Conservation (phyloP, 345 rosid genomes). For the Combretum micranthum region DNA sequence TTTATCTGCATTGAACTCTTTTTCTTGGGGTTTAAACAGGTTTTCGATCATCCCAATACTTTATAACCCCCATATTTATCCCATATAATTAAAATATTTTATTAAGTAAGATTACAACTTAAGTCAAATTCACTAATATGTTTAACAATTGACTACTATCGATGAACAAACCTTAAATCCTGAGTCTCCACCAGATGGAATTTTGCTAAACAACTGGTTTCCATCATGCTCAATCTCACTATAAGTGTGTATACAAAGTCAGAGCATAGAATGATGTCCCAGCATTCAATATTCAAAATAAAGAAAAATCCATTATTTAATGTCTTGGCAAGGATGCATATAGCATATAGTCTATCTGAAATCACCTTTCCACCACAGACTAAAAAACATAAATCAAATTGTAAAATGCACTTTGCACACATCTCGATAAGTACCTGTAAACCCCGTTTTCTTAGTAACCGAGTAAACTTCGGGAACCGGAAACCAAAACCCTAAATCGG, state of each 20-base stretch:
- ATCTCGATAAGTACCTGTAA: constrained; percentile 51
- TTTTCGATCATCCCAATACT: no score
- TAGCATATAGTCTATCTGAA: no score
- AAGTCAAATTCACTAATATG: no score
- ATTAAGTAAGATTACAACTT: no score
- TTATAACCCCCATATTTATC: no score
- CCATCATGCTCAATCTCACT: constrained; percentile 89
- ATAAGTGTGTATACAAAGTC: constrained; percentile 15
- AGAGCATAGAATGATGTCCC: neutral
- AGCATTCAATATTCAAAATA: neutral
- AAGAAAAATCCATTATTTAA: constrained; percentile 1
- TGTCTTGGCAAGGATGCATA: neutral
- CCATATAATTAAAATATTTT: no score
- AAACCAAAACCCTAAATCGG: no score
- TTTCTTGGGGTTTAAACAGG: no score
- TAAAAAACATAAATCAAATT: constrained; percentile 1
- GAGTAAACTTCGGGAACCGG: no score
- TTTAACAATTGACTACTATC: neutral
- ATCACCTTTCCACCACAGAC: neutral
- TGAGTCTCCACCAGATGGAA: constrained; percentile 76
- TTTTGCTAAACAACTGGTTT: constrained; percentile 52
- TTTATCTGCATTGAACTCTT: no score
- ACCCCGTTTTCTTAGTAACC: no score
- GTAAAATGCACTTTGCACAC: neutral
- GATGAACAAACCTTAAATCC: constrained; percentile 67